Conservation (phyloP, 1,284 basidiomycete genomes). For the Fomitopsis pinicola region DNA sequence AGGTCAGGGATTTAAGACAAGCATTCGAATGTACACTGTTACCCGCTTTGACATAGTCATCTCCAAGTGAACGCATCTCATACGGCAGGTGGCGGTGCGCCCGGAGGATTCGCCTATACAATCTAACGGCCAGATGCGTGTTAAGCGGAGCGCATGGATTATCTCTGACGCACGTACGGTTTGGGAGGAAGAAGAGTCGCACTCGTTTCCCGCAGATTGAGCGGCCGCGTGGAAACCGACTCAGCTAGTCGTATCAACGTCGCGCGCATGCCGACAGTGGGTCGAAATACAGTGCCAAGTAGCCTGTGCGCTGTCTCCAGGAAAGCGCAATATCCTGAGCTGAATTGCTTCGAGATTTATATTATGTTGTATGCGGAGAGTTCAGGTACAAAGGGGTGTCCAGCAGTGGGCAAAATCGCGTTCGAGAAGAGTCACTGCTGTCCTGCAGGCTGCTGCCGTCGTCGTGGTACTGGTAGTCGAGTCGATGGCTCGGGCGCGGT, state of each 20-base stretch:
- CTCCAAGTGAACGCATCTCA: conserved; percentile 86
- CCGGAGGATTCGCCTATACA: conserved; percentile 79
- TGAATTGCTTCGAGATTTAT: no score
- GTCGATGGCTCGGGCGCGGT: no score
- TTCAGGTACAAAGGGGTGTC: no score
- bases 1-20: not conserved
- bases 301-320: no score
- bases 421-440: no score
- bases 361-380: no score
- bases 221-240: conserved; percentile 55
- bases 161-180: conserved; percentile 47
- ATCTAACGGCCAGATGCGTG: conserved; percentile 35
- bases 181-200: conserved; percentile 77
- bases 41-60: conserved; percentile 87
- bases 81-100: conserved; percentile 70
- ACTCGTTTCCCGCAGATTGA: conserved; percentile 65
- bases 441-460: no score
- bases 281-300: no score
- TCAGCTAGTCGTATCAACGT: conserved; percentile 56
- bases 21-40: not conserved
- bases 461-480: no score
- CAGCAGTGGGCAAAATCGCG: no score
- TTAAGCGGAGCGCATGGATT: not conserved
- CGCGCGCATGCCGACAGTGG: conserved; percentile 35
- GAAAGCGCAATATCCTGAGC: no score